Base-by-base conservation (phyloP, 2,329 filamentous ascomycete genomes). In the Beauveria sp. region DNA sequence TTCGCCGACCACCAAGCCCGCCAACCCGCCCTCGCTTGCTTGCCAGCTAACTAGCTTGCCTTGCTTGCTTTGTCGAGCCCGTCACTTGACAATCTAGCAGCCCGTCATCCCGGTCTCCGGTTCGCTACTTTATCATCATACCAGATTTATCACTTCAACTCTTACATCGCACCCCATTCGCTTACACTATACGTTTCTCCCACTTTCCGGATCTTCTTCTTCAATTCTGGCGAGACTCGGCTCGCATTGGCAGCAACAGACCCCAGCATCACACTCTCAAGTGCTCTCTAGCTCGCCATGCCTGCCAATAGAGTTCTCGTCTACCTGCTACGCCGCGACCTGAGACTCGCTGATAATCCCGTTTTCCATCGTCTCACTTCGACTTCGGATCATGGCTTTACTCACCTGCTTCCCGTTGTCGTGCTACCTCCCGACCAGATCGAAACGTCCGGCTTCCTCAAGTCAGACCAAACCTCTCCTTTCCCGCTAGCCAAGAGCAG, bases 261-360 rank as follows among this genome's bases (percentile, higher is more conserved):
- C 12, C 16, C n/a, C n/a, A n/a, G 45, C 24, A 43, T 16, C 28
- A 5, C 9, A 12, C 5, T 22, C 31, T 9, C 20, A 9, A 18
- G n/a, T 26, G 20, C 28, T 45, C 24, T 14, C 38, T 52, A 31
- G 57, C 57, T 43, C 57, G 38, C 26, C 53, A 77, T 77, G 75
- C 63, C 70, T 51, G 66, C 69, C 43, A 69, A 68, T 38, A 83
- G 81, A 38, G 78, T 90, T 26, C 76, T 92, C 57, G 78, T 93
- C 61, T 92, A 91, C 69, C 72, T 93, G 24, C 73, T 93, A 42
- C 84, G 89, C 50, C 84, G 87, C 66, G 90, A 93, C 70, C 78
- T 92, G 22, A 87, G 90, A 64, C 78, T 89, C 28, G 79, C 83
- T 31, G 90, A 93, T 73, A 93, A 93, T 68, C 89, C 89, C 0